Evolutionary conservation across 441 rosid species (phyloP).

Genomic region (Biscutella auriculata): DNA sequence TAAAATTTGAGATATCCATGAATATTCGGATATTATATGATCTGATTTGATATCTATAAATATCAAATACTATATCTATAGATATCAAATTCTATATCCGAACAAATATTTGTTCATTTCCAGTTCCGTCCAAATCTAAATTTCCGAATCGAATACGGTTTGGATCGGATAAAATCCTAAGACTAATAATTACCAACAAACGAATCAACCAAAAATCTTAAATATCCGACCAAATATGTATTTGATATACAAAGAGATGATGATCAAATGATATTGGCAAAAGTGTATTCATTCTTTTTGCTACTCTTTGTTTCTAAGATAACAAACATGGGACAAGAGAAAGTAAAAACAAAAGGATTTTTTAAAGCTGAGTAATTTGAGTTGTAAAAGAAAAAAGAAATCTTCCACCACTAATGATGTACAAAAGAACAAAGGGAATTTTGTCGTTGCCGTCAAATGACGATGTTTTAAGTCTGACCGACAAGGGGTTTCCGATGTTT

Average conservation of each 20-base stretch:
- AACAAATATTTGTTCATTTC: no score
- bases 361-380: not conserved
- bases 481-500: not conserved
- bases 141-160: no score
- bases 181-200: not conserved
- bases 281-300: slow-evolving; percentile 17
- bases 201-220: not conserved
- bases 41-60: no score
- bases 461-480: slow-evolving; percentile 11
- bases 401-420: slow-evolving; percentile 28
- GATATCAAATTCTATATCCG: no score
- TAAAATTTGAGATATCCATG: no score
- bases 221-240: not conserved
- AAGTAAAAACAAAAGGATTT: not conserved
- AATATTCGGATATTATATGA: no score
- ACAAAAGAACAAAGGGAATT: slow-evolving; percentile 25
- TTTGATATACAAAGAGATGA: not conserved
- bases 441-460: slow-evolving; percentile 4
- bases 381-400: not conserved
- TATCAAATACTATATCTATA: no score
- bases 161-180: no score
- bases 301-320: slow-evolving; percentile 18
- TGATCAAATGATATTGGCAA: not conserved
- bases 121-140: no score
- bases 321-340: slow-evolving; percentile 8